Evolutionary conservation across 805 yeast genomes (phyloP).

Genomic region (Cyberlindnera bimundalis): DNA sequence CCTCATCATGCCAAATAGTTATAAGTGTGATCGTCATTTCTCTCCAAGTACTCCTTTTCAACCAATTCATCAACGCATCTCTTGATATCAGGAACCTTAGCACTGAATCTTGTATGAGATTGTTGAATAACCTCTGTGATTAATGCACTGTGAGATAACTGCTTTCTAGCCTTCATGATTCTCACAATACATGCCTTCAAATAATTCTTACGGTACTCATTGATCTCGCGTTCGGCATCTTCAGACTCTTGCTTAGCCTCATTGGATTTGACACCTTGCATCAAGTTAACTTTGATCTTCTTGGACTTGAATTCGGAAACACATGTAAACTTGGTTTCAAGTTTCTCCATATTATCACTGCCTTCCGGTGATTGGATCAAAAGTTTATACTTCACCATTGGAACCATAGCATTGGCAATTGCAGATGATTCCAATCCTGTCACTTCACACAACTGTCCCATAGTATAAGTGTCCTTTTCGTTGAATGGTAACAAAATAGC

Average conservation of each 20-base stretch:
- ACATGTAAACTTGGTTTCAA: conserved; percentile 61
- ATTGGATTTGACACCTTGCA: conserved; percentile 45
- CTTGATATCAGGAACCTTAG: conserved; percentile 83
- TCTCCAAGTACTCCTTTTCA: conserved; percentile 79
- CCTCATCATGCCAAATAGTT: conserved; percentile 76
- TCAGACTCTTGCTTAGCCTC: conserved; percentile 69
- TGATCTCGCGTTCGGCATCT: conserved; percentile 75
- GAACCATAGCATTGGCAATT: conserved; percentile 73
- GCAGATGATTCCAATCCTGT: conserved; percentile 66
- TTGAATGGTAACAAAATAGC: conserved; percentile 84
- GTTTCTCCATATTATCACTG: conserved; percentile 45
- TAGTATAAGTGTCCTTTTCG: conserved; percentile 55
- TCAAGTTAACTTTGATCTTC: conserved; percentile 79
- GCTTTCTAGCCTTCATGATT: conserved; percentile 91
- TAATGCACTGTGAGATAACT: conserved; percentile 70
- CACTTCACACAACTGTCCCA: conserved; percentile 55
- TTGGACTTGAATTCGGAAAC: conserved; percentile 83
- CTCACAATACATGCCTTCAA: conserved; percentile 93
- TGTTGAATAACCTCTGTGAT: conserved; percentile 87
- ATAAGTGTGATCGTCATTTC: conserved; percentile 70
- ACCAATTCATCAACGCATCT: conserved; percentile 80
- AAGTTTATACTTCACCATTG: conserved; percentile 75
- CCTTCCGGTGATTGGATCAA: conserved; percentile 65
- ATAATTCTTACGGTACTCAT: conserved; percentile 80
- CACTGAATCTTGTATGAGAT: conserved; percentile 75